These are phyloP conservation scores for Naumovozyma dairenensis DNA, from an alignment of 805 yeast genomes.

Conservation along the genomic window DNA sequence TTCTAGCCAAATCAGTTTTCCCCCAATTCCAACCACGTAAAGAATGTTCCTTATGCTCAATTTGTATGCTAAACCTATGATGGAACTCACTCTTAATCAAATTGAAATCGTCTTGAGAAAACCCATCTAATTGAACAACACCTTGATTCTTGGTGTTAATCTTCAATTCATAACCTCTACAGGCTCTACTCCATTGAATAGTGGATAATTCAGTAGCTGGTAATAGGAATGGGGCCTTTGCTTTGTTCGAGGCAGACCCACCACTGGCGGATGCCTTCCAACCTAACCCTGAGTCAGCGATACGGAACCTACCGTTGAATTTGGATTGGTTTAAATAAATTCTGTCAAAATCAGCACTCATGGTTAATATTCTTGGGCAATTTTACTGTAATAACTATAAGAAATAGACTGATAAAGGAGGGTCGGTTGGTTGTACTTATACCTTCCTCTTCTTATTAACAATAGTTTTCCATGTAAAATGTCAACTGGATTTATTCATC, in stretches of 20 bases:
- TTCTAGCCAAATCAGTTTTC: conserved; percentile 79
- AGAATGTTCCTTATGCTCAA: conserved; percentile 85
- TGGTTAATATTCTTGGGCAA: conserved; percentile 2
- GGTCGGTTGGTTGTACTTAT: no score
- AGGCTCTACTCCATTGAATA: conserved; percentile 86
- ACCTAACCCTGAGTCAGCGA: conserved; percentile 94
- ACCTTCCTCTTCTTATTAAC: no score
- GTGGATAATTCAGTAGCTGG: conserved; percentile 79
- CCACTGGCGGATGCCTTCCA: conserved; percentile 62
- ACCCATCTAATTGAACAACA: conserved; percentile 83
- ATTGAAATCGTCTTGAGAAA: conserved; percentile 73
- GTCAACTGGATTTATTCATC: no score
- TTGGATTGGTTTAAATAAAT: conserved; percentile 84
- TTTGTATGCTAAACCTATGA: conserved; percentile 56
- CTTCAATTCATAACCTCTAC: conserved; percentile 82
- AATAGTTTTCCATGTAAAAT: no score
- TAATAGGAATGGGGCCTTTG: conserved; percentile 68
- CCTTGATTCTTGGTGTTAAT: conserved; percentile 84
- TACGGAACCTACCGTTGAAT: conserved; percentile 78
- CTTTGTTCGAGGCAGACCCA: conserved; percentile 37
- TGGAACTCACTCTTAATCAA: conserved; percentile 76
- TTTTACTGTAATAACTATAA: no score
- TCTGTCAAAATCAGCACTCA: conserved; percentile 71
- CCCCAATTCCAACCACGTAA: conserved; percentile 99
- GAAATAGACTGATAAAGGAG: no score